These are phyloP conservation scores for Exophiala oligosperma DNA, from an alignment of 2,329 filamentous ascomycete genomes.

Conservation along the genomic window DNA sequence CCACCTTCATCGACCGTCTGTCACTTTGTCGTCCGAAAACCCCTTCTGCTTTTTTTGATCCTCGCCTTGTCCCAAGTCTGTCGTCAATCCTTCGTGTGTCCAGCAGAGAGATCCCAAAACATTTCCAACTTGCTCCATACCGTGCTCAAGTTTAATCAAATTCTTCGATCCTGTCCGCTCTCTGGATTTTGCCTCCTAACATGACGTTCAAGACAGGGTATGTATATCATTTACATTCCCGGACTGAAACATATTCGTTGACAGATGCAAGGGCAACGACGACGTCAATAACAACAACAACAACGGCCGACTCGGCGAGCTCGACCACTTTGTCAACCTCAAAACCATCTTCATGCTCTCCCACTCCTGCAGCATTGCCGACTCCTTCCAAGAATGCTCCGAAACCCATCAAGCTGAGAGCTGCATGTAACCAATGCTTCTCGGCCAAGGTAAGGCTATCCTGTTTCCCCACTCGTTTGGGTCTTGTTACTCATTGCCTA, in stretches of 20 bases:
- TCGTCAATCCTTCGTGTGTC: too few species aligned
- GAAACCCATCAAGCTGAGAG: constrained; percentile 29
- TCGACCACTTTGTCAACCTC: neutral
- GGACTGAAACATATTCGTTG: constrained; percentile 17
- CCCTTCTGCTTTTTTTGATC: constrained; percentile 1
- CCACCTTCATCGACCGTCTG: constrained; percentile 7
- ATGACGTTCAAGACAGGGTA: constrained; percentile 18
- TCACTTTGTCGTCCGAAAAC: constrained; percentile 9
- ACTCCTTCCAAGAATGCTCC: constrained; percentile 13
- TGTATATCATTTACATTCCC: constrained; percentile 19
- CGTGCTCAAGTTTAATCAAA: too few species aligned
- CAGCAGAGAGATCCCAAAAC: too few species aligned
- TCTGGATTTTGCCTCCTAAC: neutral
- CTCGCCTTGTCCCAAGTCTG: neutral
- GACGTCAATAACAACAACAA: constrained; percentile 3
- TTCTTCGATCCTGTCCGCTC: neutral
- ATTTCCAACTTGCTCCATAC: too few species aligned
- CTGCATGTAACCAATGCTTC: constrained; percentile 30
- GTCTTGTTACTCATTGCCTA: constrained; percentile 5
- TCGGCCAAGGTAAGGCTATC: constrained; percentile 26
- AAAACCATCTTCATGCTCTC: constrained; percentile 2
- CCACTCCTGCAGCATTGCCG: constrained; percentile 9
- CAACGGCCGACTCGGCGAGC: neutral
- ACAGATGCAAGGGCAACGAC: constrained; percentile 21
- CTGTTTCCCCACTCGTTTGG: neutral